phyloP scores from a whole-genome alignment of 768 basidiomycete genomes.

The Leccinum disarticulatum region DNA sequence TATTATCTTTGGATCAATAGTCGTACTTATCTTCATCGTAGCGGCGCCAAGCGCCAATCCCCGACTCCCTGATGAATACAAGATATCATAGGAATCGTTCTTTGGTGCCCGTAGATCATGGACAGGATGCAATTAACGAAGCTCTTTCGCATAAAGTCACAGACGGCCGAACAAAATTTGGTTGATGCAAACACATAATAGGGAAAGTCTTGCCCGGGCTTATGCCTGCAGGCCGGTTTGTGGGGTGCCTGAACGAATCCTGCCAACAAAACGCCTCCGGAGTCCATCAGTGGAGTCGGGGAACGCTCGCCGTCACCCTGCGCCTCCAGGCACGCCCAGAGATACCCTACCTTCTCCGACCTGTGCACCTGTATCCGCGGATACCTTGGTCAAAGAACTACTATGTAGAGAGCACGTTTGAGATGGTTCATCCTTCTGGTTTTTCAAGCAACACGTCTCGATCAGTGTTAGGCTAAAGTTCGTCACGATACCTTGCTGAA shows the following conservation, averaged over 20 bases:
- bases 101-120: too few relatives aligned
- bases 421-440: slow-evolving; percentile 5
- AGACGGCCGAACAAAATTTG: too few relatives aligned
- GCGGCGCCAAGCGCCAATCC: too few relatives aligned
- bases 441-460: slow-evolving; percentile 3
- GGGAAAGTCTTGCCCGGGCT: too few relatives aligned
- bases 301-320: slow-evolving; percentile 34
- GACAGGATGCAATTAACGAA: too few relatives aligned
- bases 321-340: slow-evolving; percentile 29
- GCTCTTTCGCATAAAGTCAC: slow-evolving; percentile 9
- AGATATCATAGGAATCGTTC: too few relatives aligned
- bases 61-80: too few relatives aligned
- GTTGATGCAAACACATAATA: too few relatives aligned
- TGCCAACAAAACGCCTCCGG: too few relatives aligned
- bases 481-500: background rate
- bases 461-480: background rate
- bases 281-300: too few relatives aligned
- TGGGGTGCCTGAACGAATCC: too few relatives aligned
- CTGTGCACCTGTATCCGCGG: slow-evolving; percentile 34
- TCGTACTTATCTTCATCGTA: slow-evolving; percentile 67
- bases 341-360: slow-evolving; percentile 26
- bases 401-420: slow-evolving; percentile 16
- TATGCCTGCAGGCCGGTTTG: too few relatives aligned
- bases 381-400: slow-evolving; percentile 26
- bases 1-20: slow-evolving; percentile 69